Conservation (phyloP, 495 filamentous ascomycete genomes). For the Penicillium nucicola region DNA sequence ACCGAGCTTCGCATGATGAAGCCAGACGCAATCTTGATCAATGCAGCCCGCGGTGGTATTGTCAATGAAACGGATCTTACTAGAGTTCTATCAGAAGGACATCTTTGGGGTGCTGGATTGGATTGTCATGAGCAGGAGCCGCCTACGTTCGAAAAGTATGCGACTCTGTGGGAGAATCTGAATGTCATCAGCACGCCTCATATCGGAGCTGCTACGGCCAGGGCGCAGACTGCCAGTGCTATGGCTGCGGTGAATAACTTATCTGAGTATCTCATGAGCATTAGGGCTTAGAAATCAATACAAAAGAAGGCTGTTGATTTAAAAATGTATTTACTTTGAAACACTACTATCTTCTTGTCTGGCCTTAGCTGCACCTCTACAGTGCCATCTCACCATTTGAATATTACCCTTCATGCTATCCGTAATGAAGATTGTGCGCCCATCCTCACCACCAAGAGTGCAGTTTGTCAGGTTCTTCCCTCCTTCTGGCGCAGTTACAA, state of each 20-base stretch:
- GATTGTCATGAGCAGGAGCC: conserved; percentile 31
- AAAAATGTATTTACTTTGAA: too few relatives aligned
- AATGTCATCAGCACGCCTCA: conserved; percentile 32
- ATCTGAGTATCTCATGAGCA: conserved; percentile 18
- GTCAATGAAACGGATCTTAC: conserved; percentile 52
- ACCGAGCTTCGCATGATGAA: conserved; percentile 49
- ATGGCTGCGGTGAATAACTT: conserved; percentile 27
- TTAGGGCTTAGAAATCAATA: too few relatives aligned
- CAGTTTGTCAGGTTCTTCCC: conserved; percentile 26
- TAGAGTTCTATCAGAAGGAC: conserved; percentile 39
- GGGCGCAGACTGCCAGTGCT: conserved; percentile 20
- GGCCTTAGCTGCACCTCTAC: conserved; percentile 2
- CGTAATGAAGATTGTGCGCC: conserved; percentile 23
- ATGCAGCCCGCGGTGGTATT: conserved; percentile 57
- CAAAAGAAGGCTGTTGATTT: too few relatives aligned
- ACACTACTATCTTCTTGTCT: conserved; percentile 1
- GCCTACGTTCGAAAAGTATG: conserved; percentile 22
- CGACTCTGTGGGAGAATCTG: conserved; percentile 23
- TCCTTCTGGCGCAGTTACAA: conserved; percentile 14
- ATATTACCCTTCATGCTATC: conserved; percentile 24
- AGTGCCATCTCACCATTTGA: conserved; percentile 20
- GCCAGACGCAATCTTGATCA: conserved; percentile 49
- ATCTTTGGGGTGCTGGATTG: conserved; percentile 49
- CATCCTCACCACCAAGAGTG: conserved; percentile 23
- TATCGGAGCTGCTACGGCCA: conserved; percentile 25